A percentile compares a stretch with the other conserved stretches of the same genome.
phyloP scores from a whole-genome alignment of 2,329 filamentous ascomycete species.

The Alternaria ethzedia region DNA sequence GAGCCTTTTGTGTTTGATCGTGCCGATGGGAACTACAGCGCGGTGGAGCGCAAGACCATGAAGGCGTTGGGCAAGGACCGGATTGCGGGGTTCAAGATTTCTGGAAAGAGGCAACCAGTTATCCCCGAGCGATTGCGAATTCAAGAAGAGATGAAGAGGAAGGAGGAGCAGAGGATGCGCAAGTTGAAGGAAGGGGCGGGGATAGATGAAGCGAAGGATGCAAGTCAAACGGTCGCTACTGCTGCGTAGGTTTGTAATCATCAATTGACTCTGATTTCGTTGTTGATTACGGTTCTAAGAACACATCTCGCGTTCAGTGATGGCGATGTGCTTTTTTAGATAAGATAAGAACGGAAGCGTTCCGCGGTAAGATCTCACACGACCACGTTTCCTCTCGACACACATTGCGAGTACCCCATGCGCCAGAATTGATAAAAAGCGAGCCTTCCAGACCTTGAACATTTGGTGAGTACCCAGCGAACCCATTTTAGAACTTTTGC shows the following conservation, averaged over 20 bases:
- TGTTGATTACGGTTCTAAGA: background rate
- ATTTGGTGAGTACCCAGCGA: background rate
- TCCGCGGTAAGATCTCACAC: background rate
- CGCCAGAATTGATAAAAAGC: background rate
- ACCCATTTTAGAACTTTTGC: background rate
- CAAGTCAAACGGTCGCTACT: background rate
- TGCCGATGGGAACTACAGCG: conserved; percentile 58
- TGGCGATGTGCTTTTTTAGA: background rate
- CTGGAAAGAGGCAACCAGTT: conserved; percentile 56
- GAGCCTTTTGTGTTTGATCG: conserved; percentile 62
- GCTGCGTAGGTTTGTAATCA: background rate
- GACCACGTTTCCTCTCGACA: background rate
- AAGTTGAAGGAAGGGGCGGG: conserved; percentile 32
- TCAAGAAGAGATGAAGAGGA: conserved; percentile 59
- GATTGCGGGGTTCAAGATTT: conserved; percentile 61
- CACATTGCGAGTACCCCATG: background rate
- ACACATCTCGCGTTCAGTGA: background rate
- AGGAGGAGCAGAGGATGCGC: conserved; percentile 55
- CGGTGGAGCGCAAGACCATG: conserved; percentile 64
- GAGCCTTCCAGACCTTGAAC: background rate
- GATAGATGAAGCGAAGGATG: conserved; percentile 12
- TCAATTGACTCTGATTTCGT: background rate
- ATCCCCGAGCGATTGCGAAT: conserved; percentile 58
- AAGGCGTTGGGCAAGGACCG: conserved; percentile 55
- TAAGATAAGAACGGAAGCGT: background rate